A percentile compares a stretch with the other conserved stretches of the same genome.
Evolutionary conservation across 371 early-diverging fungal genomes (phyloP).

Genomic region (Capillidium heterosporum): DNA sequence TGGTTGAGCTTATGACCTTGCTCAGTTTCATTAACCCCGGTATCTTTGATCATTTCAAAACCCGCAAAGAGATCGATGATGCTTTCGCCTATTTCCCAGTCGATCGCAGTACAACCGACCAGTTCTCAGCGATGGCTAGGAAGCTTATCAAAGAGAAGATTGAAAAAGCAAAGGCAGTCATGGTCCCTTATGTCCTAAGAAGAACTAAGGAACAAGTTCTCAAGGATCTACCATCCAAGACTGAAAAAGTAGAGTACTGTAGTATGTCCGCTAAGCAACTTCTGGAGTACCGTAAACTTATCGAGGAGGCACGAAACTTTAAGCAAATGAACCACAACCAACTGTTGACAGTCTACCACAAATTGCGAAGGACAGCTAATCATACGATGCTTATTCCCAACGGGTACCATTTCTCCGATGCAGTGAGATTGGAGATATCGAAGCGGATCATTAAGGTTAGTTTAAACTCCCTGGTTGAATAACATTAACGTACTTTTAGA

Average conservation of each 20-base stretch:
- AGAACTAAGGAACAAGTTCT: slow-evolving; percentile 77
- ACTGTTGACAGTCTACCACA: background rate
- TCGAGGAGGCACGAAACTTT: background rate
- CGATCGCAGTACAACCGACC: background rate
- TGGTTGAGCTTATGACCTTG: slow-evolving; percentile 83
- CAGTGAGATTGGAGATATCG: background rate
- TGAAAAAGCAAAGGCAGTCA: slow-evolving; percentile 6
- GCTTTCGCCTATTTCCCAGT: background rate
- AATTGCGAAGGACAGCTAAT: background rate
- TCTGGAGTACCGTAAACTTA: background rate
- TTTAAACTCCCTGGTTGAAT: background rate
- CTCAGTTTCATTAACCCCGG: slow-evolving; percentile 80
- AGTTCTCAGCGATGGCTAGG: background rate
- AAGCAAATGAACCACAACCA: background rate
- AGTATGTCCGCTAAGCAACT: background rate
- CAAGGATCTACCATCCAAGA: slow-evolving; percentile 74
- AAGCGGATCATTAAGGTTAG: background rate
- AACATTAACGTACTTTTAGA: background rate
- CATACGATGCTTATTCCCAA: background rate
- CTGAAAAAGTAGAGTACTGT: slow-evolving; percentile 7
- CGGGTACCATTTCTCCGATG: background rate
- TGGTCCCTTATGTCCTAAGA: slow-evolving; percentile 45
- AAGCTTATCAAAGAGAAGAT: slow-evolving; percentile 3
- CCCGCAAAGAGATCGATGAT: background rate
- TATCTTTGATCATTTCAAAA: slow-evolving; percentile 29